phyloP scores from a whole-genome alignment of 2,329 filamentous ascomycete species.

The Penicillium sp. region DNA sequence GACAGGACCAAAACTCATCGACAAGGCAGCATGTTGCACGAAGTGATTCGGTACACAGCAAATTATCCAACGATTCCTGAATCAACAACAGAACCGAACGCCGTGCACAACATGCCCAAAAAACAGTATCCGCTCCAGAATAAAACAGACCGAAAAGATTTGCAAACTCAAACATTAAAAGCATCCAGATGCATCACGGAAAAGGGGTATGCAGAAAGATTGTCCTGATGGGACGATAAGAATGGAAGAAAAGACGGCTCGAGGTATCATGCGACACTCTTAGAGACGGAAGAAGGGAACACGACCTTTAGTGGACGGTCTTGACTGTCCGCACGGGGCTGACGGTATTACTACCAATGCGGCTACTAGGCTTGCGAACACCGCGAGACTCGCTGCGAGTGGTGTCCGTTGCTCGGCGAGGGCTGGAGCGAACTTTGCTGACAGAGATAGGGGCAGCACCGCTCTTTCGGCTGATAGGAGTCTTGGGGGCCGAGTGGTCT shows the following conservation, averaged over 20 bases:
- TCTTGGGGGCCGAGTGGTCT: constrained; percentile 46
- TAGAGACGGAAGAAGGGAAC: not conserved
- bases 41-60: constrained; percentile 15
- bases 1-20: constrained; percentile 10
- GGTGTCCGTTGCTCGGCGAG: constrained; percentile 42
- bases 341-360: constrained; percentile 44
- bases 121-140: constrained; percentile 25
- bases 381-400: constrained; percentile 39
- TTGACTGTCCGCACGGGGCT: constrained; percentile 32
- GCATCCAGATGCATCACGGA: constrained; percentile 21
- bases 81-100: constrained; percentile 26
- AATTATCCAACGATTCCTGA: constrained; percentile 21
- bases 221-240: constrained; percentile 18
- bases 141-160: constrained; percentile 13
- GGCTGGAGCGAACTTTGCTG: constrained; percentile 63
- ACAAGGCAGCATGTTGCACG: constrained; percentile 12
- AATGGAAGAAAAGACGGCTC: constrained; percentile 20
- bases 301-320: constrained; percentile 21
- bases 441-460: constrained; percentile 52
- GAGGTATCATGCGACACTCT: constrained; percentile 11
- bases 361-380: constrained; percentile 49
- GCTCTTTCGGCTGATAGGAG: constrained; percentile 58
- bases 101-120: constrained; percentile 27
- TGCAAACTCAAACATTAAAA: constrained; percentile 17
- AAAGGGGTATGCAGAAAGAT: constrained; percentile 24